These are phyloP conservation scores for Phytophthora nicotianae DNA, from an alignment of 352 stramenopile species.

Conservation along the genomic window DNA sequence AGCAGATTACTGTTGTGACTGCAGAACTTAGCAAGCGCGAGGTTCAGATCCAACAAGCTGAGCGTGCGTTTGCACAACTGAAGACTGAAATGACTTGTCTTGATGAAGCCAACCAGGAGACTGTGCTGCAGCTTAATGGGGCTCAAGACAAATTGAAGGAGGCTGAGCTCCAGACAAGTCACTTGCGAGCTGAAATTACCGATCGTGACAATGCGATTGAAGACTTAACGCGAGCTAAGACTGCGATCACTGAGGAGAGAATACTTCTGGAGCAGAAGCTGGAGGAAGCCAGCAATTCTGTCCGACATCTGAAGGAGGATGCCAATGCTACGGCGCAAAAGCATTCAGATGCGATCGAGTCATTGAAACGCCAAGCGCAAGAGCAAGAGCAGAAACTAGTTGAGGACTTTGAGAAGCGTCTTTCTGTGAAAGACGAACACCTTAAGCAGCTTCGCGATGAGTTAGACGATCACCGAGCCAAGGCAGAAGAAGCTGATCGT, in stretches of 20 bases:
- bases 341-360: conserved; percentile 27
- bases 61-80: conserved; percentile 21
- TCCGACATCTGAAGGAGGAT: conserved; percentile 26
- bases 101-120: conserved; percentile 26
- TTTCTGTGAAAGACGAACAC: conserved; percentile 27
- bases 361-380: conserved; percentile 19
- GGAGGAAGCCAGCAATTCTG: conserved; percentile 14
- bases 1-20: conserved; percentile 20
- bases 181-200: conserved; percentile 22
- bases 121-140: conserved; percentile 10
- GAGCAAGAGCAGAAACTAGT: conserved; percentile 20
- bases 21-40: conserved; percentile 29
- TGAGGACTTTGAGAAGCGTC: conserved; percentile 28
- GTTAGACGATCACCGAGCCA: conserved; percentile 18
- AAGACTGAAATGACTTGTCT: conserved; percentile 27
- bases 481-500: conserved; percentile 24
- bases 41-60: conserved; percentile 21
- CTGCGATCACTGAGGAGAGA: conserved; percentile 19
- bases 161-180: conserved; percentile 4
- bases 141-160: conserved; percentile 28
- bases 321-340: conserved; percentile 15
- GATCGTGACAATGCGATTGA: conserved; percentile 26
- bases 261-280: conserved; percentile 29
- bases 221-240: conserved; percentile 17
- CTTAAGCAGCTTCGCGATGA: conserved; percentile 26